Evolutionary conservation across 192 early-diverging fungal species (phyloP).

Genomic region (Funneliformis geosporum): DNA sequence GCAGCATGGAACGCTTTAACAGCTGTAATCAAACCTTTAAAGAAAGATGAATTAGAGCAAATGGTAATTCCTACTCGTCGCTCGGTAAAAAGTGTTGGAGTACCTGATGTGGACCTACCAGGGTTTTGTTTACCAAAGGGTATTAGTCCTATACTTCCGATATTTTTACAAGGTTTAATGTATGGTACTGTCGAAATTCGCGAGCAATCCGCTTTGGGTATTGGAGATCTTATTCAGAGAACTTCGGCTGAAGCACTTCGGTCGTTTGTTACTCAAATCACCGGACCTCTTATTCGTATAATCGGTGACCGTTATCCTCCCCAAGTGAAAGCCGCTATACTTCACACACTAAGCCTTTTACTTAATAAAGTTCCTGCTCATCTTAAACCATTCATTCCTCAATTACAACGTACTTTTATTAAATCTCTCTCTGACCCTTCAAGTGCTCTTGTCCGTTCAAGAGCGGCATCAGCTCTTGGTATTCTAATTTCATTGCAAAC

Average conservation of each 20-base stretch:
- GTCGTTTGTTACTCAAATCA: constrained; percentile 92
- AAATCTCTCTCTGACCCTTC: constrained; percentile 81
- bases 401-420: constrained; percentile 96
- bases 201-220: constrained; percentile 82
- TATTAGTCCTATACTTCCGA: constrained; percentile 84
- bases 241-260: constrained; percentile 78
- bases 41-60: constrained; percentile 87
- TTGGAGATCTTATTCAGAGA: constrained; percentile 73
- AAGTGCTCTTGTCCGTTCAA: constrained; percentile 71
- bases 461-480: constrained; percentile 77
- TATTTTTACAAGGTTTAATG: constrained; percentile 93
- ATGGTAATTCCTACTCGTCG: constrained; percentile 70
- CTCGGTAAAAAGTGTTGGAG: constrained; percentile 62
- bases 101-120: constrained; percentile 59
- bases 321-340: constrained; percentile 91
- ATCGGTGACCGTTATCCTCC: constrained; percentile 92
- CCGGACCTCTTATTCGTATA: constrained; percentile 96
- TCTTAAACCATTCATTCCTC: constrained; percentile 96
- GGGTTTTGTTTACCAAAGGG: constrained; percentile 95
- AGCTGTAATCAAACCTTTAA: constrained; percentile 75
- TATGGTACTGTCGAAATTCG: constrained; percentile 80
- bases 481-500: constrained; percentile 72
- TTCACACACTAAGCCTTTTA: constrained; percentile 78
- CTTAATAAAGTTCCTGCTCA: constrained; percentile 83
- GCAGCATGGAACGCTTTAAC: constrained; percentile 80